Evolutionary conservation across 306 rosid genomes (phyloP).

Genomic region (Quillaja saponaria): DNA sequence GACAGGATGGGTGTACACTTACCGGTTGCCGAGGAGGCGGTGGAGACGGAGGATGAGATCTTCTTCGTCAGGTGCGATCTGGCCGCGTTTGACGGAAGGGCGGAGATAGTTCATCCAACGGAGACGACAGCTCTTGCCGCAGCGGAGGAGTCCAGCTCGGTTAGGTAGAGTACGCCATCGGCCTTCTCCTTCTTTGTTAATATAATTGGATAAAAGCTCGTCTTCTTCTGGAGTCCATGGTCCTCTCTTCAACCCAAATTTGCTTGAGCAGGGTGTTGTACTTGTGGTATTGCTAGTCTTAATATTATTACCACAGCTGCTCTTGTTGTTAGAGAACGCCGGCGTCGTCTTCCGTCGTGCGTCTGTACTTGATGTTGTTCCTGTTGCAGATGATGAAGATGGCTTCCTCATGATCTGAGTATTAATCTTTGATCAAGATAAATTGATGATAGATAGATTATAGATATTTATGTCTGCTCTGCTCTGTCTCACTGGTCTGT

Average conservation of each 20-base stretch:
- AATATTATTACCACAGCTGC: neutral
- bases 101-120: slow-evolving; percentile 98
- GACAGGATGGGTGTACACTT: neutral
- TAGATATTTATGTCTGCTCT: too few species aligned
- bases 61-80: slow-evolving; percentile 86
- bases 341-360: neutral
- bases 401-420: slow-evolving; percentile 50
- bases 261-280: slow-evolving; percentile 59
- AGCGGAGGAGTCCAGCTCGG: slow-evolving; percentile 74
- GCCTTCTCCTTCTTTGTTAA: slow-evolving; percentile 76
- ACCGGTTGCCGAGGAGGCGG: slow-evolving; percentile 88
- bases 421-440: too few species aligned
- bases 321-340: too few species aligned
- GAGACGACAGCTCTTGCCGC: slow-evolving; percentile 92
- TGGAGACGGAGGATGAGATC: slow-evolving; percentile 95
- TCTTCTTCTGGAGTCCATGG: slow-evolving; percentile 91
- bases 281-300: neutral
- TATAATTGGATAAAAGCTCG: slow-evolving; percentile 48
- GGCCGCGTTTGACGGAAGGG: slow-evolving; percentile 85
- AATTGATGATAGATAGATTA: too few species aligned
- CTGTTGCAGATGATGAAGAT: neutral
- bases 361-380: neutral
- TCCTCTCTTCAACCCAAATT: slow-evolving; percentile 77
- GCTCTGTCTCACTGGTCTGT: too few species aligned
- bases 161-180: slow-evolving; percentile 84